These are phyloP conservation scores for Castanea crenata DNA, from an alignment of 306 rosid genomes.

Conservation along the genomic window DNA sequence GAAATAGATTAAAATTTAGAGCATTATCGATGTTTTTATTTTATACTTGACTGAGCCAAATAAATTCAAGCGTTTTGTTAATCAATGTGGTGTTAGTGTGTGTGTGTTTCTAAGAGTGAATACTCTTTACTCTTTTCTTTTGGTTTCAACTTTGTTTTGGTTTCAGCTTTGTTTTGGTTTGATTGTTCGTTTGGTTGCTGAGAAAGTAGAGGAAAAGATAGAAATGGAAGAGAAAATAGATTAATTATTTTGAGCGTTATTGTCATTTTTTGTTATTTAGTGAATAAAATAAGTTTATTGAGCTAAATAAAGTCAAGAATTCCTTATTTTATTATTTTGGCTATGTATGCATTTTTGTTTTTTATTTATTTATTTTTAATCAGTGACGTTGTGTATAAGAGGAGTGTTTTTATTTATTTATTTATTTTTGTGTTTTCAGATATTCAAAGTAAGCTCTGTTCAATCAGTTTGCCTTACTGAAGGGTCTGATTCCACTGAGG, in stretches of 20 bases:
- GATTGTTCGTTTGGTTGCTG: not conserved
- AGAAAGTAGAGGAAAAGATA: conserved; percentile 10
- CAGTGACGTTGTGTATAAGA: not conserved
- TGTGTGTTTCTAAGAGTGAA: no score
- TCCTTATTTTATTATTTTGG: no score
- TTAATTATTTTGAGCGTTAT: not conserved
- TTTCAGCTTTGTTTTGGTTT: no score
- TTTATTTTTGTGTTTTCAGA: conserved; percentile 37
- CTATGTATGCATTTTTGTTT: not conserved
- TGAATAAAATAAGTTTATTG: not conserved
- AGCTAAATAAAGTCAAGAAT: not conserved
- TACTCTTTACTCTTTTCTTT: no score
- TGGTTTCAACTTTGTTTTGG: no score
- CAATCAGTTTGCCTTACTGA: conserved; percentile 67
- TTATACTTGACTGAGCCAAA: no score
- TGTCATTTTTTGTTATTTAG: not conserved
- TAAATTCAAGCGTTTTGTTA: no score
- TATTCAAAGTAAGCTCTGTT: conserved; percentile 63
- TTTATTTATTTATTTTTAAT: not conserved
- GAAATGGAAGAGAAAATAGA: not conserved
- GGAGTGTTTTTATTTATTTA: conserved; percentile 1
- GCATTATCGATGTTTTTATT: no score
- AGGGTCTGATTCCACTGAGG: conserved; percentile 38
- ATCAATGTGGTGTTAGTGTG: not conserved
- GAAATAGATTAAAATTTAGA: not conserved